Conservation (phyloP, 2,329 filamentous ascomycete species). For the Canariomyces notabilis region DNA sequence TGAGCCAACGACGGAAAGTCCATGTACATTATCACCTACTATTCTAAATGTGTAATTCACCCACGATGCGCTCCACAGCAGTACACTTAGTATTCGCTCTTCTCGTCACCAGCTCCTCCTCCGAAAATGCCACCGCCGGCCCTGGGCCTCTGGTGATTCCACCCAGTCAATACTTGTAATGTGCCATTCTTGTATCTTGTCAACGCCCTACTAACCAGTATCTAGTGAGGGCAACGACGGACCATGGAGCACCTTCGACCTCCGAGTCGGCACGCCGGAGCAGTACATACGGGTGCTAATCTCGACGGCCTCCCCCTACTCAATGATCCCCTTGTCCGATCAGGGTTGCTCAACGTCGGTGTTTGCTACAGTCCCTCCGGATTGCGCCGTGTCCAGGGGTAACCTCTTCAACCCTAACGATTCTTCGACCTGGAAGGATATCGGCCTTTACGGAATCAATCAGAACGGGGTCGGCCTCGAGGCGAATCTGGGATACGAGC, state of each 20-base stretch:
- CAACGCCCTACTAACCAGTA: not conserved
- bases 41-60: not conserved
- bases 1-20: not conserved
- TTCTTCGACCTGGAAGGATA: slow-evolving; percentile 33
- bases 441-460: slow-evolving; percentile 34
- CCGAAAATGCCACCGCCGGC: slow-evolving; percentile 8
- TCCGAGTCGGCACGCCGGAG: slow-evolving; percentile 34
- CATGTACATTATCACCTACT: not conserved
- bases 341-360: slow-evolving; percentile 30
- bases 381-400: slow-evolving; percentile 35
- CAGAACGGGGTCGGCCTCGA: slow-evolving; percentile 34
- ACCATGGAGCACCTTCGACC: slow-evolving; percentile 36
- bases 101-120: slow-evolving; percentile 2
- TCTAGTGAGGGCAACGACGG: slow-evolving; percentile 37
- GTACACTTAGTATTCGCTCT: slow-evolving; percentile 12
- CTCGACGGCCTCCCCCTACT: slow-evolving; percentile 35
- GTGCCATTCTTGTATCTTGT: slow-evolving; percentile 17
- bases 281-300: slow-evolving; percentile 35
- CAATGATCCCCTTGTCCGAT: slow-evolving; percentile 31
- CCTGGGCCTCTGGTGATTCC: slow-evolving; percentile 28
- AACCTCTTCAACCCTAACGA: slow-evolving; percentile 31
- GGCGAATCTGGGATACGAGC: slow-evolving; percentile 34
- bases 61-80: slow-evolving; percentile 18
- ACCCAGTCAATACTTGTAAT: slow-evolving; percentile 36
- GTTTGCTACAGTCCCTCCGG: slow-evolving; percentile 29